A percentile compares a stretch with the other conserved stretches of the same genome.
These are phyloP conservation scores for Penicillium sumatraense DNA, from an alignment of 2,329 filamentous ascomycete species.

Conservation along the genomic window DNA sequence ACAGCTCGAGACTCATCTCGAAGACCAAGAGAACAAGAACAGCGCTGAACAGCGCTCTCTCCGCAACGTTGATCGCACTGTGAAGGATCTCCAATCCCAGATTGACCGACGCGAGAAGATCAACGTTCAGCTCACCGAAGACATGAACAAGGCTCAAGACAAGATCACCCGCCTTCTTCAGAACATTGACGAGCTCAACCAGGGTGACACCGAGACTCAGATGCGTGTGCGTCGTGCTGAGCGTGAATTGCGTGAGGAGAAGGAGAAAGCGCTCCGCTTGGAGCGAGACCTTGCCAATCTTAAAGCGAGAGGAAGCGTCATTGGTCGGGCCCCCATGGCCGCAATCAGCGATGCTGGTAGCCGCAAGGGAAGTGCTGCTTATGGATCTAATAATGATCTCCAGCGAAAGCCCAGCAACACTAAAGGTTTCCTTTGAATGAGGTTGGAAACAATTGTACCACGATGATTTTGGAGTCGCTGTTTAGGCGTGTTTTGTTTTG, in stretches of 20 bases:
- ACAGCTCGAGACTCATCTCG: conserved; percentile 85
- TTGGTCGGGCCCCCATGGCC: conserved; percentile 35
- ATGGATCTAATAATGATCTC: conserved; percentile 57
- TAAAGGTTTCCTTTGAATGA: conserved; percentile 72
- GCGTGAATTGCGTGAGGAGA: conserved; percentile 85
- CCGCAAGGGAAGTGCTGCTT: conserved; percentile 44
- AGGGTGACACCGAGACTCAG: conserved; percentile 80
- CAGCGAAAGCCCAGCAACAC: conserved; percentile 73
- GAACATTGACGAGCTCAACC: conserved; percentile 92
- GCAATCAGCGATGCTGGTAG: conserved; percentile 46
- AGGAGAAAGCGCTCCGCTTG: conserved; percentile 77
- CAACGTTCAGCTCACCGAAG: conserved; percentile 78
- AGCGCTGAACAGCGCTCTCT: conserved; percentile 82
- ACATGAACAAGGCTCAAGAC: conserved; percentile 82
- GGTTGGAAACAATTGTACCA: conserved; percentile 19
- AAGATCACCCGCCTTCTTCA: conserved; percentile 87
- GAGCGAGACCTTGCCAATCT: conserved; percentile 86
- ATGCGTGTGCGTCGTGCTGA: conserved; percentile 83
- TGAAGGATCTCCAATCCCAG: conserved; percentile 90
- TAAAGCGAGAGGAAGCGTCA: conserved; percentile 62
- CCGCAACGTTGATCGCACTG: conserved; percentile 89
- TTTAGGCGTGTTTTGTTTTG: conserved; percentile 12
- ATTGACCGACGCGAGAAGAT: conserved; percentile 93
- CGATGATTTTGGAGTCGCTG: conserved; percentile 20
- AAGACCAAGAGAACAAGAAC: conserved; percentile 78